Evolutionary conservation across 2,329 filamentous ascomycete species (phyloP).

Genomic region (Fusarium avenaceum): DNA sequence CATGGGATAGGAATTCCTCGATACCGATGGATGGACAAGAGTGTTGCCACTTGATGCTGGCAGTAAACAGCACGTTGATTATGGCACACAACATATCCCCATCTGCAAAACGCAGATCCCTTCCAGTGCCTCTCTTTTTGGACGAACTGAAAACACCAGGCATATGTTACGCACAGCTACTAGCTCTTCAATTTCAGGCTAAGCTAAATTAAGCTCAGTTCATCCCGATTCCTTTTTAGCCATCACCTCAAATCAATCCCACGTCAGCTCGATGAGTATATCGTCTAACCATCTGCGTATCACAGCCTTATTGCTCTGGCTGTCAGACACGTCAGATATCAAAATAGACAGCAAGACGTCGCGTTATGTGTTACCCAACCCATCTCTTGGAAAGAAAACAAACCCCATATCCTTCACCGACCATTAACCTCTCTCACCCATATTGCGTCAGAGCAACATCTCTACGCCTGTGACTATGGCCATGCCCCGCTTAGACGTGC

Average conservation of each 20-base stretch:
- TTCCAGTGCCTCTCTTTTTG: constrained; percentile 8
- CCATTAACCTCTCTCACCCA: constrained; percentile 18
- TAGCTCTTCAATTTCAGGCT: neutral
- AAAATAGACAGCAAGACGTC: constrained; percentile 1
- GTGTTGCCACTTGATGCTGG: constrained; percentile 30
- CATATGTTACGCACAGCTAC: neutral
- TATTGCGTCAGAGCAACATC: constrained; percentile 35
- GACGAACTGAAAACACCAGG: constrained; percentile 26
- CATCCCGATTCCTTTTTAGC: constrained; percentile 7
- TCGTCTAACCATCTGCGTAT: constrained; percentile 17
- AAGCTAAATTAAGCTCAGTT: constrained; percentile 20
- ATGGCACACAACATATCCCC: constrained; percentile 10
- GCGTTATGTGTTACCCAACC: constrained; percentile 4
- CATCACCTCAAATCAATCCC: constrained; percentile 9
- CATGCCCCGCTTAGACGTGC: constrained; percentile 30
- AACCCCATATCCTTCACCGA: constrained; percentile 26
- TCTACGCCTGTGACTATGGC: neutral
- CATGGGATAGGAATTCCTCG: constrained; percentile 22
- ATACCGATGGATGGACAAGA: constrained; percentile 12
- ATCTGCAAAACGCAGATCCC: constrained; percentile 25
- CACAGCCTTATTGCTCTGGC: constrained; percentile 16
- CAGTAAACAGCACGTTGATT: constrained; percentile 20
- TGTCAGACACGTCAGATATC: constrained; percentile 23
- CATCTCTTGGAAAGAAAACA: constrained; percentile 11
- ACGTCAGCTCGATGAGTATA: constrained; percentile 32